Evolutionary conservation across 2,329 filamentous ascomycete species (phyloP).

Genomic region (Stagonosporopsis chrysanthemi): DNA sequence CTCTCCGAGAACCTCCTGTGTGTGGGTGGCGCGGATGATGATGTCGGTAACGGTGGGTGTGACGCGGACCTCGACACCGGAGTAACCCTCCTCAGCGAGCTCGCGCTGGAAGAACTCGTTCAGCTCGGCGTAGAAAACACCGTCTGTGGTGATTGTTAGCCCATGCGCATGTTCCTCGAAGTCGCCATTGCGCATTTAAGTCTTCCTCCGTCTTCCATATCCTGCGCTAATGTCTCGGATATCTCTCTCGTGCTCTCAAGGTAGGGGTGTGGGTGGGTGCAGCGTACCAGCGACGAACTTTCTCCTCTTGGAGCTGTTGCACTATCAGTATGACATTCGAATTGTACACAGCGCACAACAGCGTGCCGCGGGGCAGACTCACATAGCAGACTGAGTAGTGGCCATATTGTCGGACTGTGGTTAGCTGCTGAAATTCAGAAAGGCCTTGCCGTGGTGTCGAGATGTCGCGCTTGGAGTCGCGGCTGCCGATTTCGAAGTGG

Average conservation of each 20-base stretch:
- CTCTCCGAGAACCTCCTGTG: conserved; percentile 99
- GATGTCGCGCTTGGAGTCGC: conserved; percentile 10
- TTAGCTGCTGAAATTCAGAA: conserved; percentile 49
- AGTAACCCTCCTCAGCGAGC: conserved; percentile 99
- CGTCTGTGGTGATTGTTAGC: conserved; percentile 65
- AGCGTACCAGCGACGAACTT: conserved; percentile 64
- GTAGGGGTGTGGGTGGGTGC: conserved; percentile 25
- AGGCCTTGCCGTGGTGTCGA: conserved; percentile 30
- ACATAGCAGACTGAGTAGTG: conserved; percentile 53
- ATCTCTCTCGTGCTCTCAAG: conserved; percentile 5
- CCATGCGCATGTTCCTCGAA: conserved; percentile 8
- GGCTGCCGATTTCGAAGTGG: conserved; percentile 19
- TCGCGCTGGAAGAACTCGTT: conserved; percentile 99
- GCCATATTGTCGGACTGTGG: conserved; percentile 50
- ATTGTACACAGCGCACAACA: not conserved
- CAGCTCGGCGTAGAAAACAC: conserved; percentile 99
- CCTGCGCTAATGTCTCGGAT: conserved; percentile 14
- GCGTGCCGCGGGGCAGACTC: conserved; percentile 28
- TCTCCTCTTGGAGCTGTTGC: conserved; percentile 81
- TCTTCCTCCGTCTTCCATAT: conserved; percentile 1
- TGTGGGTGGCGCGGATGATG: conserved; percentile 99
- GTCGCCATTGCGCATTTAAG: conserved; percentile 19
- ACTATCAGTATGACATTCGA: conserved; percentile 34
- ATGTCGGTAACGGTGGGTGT: conserved; percentile 99
- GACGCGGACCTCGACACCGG: conserved; percentile 99